Evolutionary conservation across 2,329 filamentous ascomycete species (phyloP).

Genomic region (Alternaria sp.): DNA sequence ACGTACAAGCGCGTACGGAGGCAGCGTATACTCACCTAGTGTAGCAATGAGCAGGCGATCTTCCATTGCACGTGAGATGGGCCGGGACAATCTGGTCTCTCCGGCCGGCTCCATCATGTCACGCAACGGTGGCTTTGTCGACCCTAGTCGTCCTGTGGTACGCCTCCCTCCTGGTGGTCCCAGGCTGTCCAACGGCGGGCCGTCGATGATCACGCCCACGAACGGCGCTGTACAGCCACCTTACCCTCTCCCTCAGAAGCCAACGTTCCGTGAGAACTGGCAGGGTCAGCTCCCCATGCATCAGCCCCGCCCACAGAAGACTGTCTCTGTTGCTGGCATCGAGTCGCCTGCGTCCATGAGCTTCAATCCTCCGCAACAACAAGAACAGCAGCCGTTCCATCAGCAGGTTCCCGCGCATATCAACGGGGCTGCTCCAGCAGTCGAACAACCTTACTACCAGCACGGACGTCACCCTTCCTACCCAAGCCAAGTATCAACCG

Average conservation of each 20-base stretch:
- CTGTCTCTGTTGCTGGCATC: conserved; percentile 90
- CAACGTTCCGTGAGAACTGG: conserved; percentile 67
- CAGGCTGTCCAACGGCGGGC: conserved; percentile 44
- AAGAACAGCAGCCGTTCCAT: conserved; percentile 87
- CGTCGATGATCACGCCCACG: conserved; percentile 45
- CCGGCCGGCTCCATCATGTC: conserved; percentile 82
- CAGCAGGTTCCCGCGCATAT: conserved; percentile 88
- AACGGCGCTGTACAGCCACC: conserved; percentile 56
- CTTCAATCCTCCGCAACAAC: conserved; percentile 67
- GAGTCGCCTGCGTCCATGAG: conserved; percentile 77
- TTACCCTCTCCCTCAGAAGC: conserved; percentile 63
- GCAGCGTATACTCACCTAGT: conserved; percentile 85
- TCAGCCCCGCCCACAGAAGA: conserved; percentile 92
- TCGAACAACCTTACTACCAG: conserved; percentile 59
- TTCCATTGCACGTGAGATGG: conserved; percentile 73
- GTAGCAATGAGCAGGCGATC: conserved; percentile 88
- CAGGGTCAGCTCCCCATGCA: conserved; percentile 77
- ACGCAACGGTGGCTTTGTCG: conserved; percentile 66
- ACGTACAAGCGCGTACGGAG: conserved; percentile 82
- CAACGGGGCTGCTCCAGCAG: conserved; percentile 63
- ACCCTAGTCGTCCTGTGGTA: conserved; percentile 76
- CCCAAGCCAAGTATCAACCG: conserved; percentile 73
- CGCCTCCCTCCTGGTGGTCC: conserved; percentile 74
- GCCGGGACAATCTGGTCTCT: conserved; percentile 78
- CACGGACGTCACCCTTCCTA: conserved; percentile 75